Base-by-base conservation (phyloP, 2,329 filamentous ascomycete genomes). In the Biscogniauxia mediterranea region DNA sequence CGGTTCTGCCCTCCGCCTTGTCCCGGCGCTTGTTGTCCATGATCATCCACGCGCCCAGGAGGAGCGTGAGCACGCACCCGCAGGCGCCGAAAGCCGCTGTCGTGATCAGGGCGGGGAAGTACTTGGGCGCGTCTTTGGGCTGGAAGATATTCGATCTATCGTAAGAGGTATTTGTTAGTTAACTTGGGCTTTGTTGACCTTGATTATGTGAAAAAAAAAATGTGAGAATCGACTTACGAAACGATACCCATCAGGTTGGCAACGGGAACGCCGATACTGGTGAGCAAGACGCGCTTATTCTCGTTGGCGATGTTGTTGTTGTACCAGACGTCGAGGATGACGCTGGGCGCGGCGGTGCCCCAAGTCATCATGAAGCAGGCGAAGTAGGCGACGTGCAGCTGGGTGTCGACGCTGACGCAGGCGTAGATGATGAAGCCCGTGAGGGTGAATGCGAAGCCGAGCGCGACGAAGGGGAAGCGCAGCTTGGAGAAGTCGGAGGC, bases 251-350 rank as follows among this genome's bases (percentile, higher is more conserved):
- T 92, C 46, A 92, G 72, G 65, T 93, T 93, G 3, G 89, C 90
- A 9, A 91, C 73, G 0, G 90, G 89, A 0, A 93, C 89, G 32
- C 87, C 88, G 19, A 92, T 82, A 28, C 85, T 87, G 0, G 89
- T 92, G 15, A 92, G 78, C 0, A 87, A 80, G 5, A 91, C 81
- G 52, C 90, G 86, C 42, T 86, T 84, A 61, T 88, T 87, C 74
- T 93, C 90, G 69, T 93, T 84, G 0, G 89, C 89, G 59, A 92
- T 84, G 71, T 93, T 93, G 79, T 93, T 93, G 77, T 91, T 93
- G 77, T 92, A 92, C 87, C 86, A 88, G 61, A 38, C 56, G 51
- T 58, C 56, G 19, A 58, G 56, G 50, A 58, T 58, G 19, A 58
- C 56, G 74, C 80, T 42, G 0, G 90, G 89, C 0, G 89, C 89